A percentile compares a stretch with the other conserved stretches of the same genome.
These are phyloP conservation scores for Cryptococcus hybrid DNA, from an alignment of 1,284 basidiomycete species.

Conservation along the genomic window DNA sequence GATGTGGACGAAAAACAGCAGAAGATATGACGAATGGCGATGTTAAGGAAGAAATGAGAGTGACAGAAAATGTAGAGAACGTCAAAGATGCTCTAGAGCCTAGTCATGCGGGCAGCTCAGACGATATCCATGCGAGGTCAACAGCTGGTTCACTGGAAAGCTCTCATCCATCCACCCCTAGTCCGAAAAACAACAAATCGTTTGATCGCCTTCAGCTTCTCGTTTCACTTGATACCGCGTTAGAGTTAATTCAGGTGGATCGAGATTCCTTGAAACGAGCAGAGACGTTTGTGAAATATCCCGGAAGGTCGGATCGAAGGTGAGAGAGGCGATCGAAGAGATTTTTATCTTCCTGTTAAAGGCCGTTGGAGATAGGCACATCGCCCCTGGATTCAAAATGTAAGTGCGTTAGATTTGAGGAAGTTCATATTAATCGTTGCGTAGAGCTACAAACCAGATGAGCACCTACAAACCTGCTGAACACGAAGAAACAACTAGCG, in stretches of 20 bases:
- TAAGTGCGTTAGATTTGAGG: slow-evolving; percentile 49
- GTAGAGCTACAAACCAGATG: slow-evolving; percentile 81
- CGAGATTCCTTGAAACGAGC: slow-evolving; percentile 87
- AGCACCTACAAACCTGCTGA: slow-evolving; percentile 79
- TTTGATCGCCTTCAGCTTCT: slow-evolving; percentile 76
- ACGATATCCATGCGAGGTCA: slow-evolving; percentile 3
- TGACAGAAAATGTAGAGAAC: slow-evolving; percentile 1
- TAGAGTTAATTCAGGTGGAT: slow-evolving; percentile 89
- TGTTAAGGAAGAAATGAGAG: slow-evolving; percentile 12
- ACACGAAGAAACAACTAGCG: slow-evolving; percentile 70
- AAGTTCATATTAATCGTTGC: background rate
- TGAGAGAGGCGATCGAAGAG: slow-evolving; percentile 87
- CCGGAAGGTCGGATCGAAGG: slow-evolving; percentile 73
- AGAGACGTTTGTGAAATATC: slow-evolving; percentile 84
- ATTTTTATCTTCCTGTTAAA: slow-evolving; percentile 81
- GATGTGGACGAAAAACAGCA: slow-evolving; percentile 9
- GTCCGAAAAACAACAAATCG: slow-evolving; percentile 22
- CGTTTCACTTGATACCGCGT: slow-evolving; percentile 83
- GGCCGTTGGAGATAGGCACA: slow-evolving; percentile 73
- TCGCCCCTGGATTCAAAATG: slow-evolving; percentile 79
- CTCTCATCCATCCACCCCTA: slow-evolving; percentile 3
- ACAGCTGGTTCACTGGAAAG: background rate
- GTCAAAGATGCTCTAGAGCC: slow-evolving; percentile 7
- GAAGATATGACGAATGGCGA: background rate
- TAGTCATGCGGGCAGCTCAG: slow-evolving; percentile 16